These are phyloP conservation scores for Plicaturopsis crispa DNA, from an alignment of 768 basidiomycete species.

Conservation along the genomic window DNA sequence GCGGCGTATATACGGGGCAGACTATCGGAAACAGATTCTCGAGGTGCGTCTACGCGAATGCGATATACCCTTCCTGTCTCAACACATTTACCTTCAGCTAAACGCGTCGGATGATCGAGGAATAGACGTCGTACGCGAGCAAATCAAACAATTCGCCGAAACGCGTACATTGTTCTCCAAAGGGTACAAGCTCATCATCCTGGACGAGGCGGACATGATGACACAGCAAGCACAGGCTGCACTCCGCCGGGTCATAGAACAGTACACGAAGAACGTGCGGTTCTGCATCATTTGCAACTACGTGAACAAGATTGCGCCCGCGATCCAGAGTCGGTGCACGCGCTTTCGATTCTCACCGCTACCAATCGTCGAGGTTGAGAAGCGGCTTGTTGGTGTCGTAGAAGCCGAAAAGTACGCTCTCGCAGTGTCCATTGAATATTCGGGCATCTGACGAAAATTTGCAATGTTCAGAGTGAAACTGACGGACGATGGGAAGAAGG, in stretches of 20 bases:
- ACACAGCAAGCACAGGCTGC: conserved; percentile 96
- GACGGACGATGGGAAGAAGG: conserved; percentile 79
- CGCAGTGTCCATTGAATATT: neutral
- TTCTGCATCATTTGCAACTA: conserved; percentile 99
- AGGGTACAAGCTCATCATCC: conserved; percentile 94
- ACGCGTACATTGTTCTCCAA: conserved; percentile 88
- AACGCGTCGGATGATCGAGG: conserved; percentile 99
- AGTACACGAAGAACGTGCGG: conserved; percentile 96
- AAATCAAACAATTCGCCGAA: conserved; percentile 98
- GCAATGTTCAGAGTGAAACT: conserved; percentile 62
- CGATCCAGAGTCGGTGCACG: conserved; percentile 97
- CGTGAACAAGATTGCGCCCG: conserved; percentile 97
- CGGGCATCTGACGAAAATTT: neutral
- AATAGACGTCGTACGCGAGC: conserved; percentile 97
- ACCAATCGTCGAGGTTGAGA: conserved; percentile 79
- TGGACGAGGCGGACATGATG: conserved; percentile 99
- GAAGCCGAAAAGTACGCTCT: conserved; percentile 70
- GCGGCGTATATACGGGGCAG: conserved; percentile 83
- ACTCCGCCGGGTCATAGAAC: conserved; percentile 93
- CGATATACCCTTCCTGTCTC: conserved; percentile 3
- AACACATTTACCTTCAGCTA: conserved; percentile 39
- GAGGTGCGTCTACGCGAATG: conserved; percentile 47
- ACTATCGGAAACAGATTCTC: conserved; percentile 86
- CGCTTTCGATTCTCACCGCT: conserved; percentile 95
- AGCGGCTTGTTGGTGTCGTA: conserved; percentile 69